A percentile compares a stretch with the other conserved stretches of the same genome.
Evolutionary conservation across 2,329 filamentous ascomycete genomes (phyloP).

Genomic region (Purpureocillium lavendulum): DNA sequence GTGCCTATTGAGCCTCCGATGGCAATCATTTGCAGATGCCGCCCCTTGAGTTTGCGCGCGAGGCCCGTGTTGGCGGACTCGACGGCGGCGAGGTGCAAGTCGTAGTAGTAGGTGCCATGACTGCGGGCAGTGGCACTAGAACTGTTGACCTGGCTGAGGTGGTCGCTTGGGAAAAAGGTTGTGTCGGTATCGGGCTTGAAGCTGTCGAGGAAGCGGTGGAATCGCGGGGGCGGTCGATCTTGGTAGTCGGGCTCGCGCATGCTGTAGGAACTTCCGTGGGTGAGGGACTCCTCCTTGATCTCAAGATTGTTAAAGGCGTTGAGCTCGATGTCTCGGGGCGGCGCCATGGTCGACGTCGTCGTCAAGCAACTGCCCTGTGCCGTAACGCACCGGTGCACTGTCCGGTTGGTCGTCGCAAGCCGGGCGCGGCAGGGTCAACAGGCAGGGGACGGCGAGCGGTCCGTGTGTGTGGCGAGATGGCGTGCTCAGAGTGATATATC

Average conservation of each 20-base stretch:
- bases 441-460: neutral
- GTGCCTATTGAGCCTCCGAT: constrained; percentile 90
- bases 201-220: constrained; percentile 45
- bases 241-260: constrained; percentile 42
- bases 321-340: constrained; percentile 40
- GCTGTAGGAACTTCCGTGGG: constrained; percentile 39
- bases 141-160: constrained; percentile 26
- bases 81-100: constrained; percentile 51
- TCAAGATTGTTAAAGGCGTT: constrained; percentile 49
- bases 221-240: constrained; percentile 22
- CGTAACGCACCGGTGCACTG: too few species aligned
- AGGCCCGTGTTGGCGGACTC: constrained; percentile 72
- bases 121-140: constrained; percentile 1
- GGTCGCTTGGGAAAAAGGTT: constrained; percentile 37
- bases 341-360: constrained; percentile 30
- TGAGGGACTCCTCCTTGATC: constrained; percentile 48
- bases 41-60: constrained; percentile 67
- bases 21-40: constrained; percentile 95
- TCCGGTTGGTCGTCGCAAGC: neutral
- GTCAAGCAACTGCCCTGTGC: neutral
- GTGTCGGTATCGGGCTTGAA: constrained; percentile 53
- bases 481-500: too few species aligned
- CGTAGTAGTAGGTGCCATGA: constrained; percentile 41
- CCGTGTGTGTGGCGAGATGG: too few species aligned
- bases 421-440: neutral